These are phyloP conservation scores for Nyssa sinensis DNA, from an alignment of 148 eudicot genomes.

Conservation along the genomic window DNA sequence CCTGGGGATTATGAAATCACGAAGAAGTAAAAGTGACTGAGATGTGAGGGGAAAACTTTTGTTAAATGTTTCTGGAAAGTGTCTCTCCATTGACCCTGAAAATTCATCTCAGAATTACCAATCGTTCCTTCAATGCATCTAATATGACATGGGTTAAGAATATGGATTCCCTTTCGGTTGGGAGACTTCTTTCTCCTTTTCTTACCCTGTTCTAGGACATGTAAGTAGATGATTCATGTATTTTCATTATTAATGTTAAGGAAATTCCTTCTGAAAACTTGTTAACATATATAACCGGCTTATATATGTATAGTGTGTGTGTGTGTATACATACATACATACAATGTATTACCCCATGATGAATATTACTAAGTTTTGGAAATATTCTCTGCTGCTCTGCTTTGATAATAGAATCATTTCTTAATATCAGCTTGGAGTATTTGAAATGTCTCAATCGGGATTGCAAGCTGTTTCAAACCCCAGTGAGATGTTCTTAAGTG, in stretches of 20 bases:
- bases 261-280: not conserved
- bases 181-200: not conserved
- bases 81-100: not conserved
- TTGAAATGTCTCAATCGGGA: conserved; percentile 83
- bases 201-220: not conserved
- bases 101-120: not conserved
- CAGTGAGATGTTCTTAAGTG: conserved; percentile 79
- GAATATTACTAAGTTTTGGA: not conserved
- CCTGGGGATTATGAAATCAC: too few relatives aligned
- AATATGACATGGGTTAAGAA: not conserved
- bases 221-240: not conserved
- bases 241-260: too few relatives aligned
- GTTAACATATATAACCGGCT: not conserved
- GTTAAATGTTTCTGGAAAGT: too few relatives aligned
- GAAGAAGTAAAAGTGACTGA: too few relatives aligned
- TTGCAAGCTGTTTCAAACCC: conserved; percentile 78
- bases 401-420: conserved; percentile 4
- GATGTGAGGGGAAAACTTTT: too few relatives aligned
- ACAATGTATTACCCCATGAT: not conserved
- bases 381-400: conserved; percentile 1
- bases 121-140: not conserved
- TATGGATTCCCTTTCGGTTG: not conserved
- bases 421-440: conserved; percentile 77
- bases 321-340: too few relatives aligned
- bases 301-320: not conserved